Evolutionary conservation across 768 basidiomycete species (phyloP), one percentile per base, ranked within the genome.

Genomic region (Pisolithus tinctorius): DNA sequence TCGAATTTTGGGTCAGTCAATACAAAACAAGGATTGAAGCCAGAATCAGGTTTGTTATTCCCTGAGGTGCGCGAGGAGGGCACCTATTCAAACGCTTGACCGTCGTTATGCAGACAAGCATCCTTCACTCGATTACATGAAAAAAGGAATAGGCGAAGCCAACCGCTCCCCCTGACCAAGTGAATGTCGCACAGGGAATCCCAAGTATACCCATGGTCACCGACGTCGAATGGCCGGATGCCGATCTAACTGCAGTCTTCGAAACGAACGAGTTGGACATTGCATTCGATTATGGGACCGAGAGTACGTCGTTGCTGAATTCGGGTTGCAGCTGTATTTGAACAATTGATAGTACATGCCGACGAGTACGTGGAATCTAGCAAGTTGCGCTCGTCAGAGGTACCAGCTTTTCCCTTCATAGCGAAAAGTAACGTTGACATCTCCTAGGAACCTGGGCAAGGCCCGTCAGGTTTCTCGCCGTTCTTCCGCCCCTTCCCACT

Each of bases 401-500:
- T 53, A 44, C 25, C 26, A 9, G 47, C 49, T 45, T 37, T 43
- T 53, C 6, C 9, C 1, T 25, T 34, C 40, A 44, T n/a, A 10
- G n/a, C 45, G 27, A 37, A 42, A 16, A 29, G 27, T 30, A 9
- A 25, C 42, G 7, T 50, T 68, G 39, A 67, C 43, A 39, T 11
- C 10, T 36, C 54, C n/a, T 58, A 89, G 89, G 88, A 90, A 70
- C 88, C 88, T 44, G 89, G 86, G 29, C 86, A 88, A 82, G 87
- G 76, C n/a, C n/a, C 87, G 89, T 56, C 80, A 74, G n/a, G 71
- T 70, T 31, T 87, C 88, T 42, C 76, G 78, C 17, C 76, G 79
- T 11, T 73, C 74, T 13, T 82, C 80, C 39, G 59, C 73, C 8
- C 53, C 78, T 25, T 79, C 75, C 36, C 77, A 73, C 45, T 68